A percentile compares a stretch with the other conserved stretches of the same genome.
These are phyloP conservation scores for Deinandra increscens DNA, from an alignment of 129 eudicot genomes.

Conservation along the genomic window DNA sequence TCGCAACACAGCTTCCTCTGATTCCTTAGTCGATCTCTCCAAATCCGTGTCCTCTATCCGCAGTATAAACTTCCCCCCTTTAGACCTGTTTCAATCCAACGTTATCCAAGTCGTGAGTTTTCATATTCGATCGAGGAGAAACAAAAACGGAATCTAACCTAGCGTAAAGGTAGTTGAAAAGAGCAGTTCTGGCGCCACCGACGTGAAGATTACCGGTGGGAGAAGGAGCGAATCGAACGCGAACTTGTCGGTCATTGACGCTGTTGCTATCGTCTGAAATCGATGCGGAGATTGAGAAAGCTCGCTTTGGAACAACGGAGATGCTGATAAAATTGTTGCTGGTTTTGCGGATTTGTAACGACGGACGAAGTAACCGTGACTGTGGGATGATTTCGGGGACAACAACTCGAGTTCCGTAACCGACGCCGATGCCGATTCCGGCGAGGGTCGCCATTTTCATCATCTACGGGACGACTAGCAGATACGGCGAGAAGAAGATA, in stretches of 20 bases:
- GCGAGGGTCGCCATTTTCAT: conserved; percentile 34
- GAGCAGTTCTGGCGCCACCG: conserved; percentile 90
- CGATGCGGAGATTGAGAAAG: conserved; percentile 46
- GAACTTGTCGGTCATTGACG: conserved; percentile 33
- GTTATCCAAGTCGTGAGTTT: too few relatives aligned
- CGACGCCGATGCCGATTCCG: conserved; percentile 17
- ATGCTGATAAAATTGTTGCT: conserved; percentile 3
- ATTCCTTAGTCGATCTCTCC: conserved; percentile 87
- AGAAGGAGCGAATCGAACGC: conserved; percentile 95
- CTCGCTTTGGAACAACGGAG: conserved; percentile 24
- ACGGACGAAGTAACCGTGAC: conserved; percentile 25
- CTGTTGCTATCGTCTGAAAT: conserved; percentile 15
- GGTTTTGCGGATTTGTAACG: conserved; percentile 16
- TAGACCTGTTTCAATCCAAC: conserved; percentile 47
- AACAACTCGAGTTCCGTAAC: not conserved
- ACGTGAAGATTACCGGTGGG: conserved; percentile 97
- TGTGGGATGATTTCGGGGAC: conserved; percentile 13
- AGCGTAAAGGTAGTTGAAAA: conserved; percentile 71
- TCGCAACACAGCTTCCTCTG: conserved; percentile 77
- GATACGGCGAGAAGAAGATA: too few relatives aligned
- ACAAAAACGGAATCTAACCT: conserved; percentile 30
- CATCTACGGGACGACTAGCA: too few relatives aligned
- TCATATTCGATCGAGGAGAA: not conserved
- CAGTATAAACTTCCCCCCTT: conserved; percentile 80
- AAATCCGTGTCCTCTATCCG: conserved; percentile 92